Evolutionary conservation across 2,329 filamentous ascomycete genomes (phyloP), one percentile per base, ranked within the genome.

Genomic region (Talaromyces islandicus): DNA sequence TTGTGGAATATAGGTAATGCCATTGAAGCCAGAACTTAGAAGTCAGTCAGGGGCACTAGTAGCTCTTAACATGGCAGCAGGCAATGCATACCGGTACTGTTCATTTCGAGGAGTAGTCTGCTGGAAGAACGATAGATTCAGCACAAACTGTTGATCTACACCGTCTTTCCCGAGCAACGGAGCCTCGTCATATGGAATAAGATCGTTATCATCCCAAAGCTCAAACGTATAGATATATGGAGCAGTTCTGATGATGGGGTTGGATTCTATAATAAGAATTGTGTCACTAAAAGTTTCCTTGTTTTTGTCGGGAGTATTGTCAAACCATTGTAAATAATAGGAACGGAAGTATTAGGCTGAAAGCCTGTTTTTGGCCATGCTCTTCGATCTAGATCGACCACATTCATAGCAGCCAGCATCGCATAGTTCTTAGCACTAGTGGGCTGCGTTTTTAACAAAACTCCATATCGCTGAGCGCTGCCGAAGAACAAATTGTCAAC

Each of bases 401-500:
- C 19, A 21, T 46, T 46, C 41, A 46, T 46, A 11, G n/a, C 41
- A 12, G 7, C 51, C n/a, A 53, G 30, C 25, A 53, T 53, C 4
- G 51, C 51, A 30, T 53, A 53, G 51, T 53, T 53, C 27, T 29
- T 29, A 29, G 25, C 10, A 19, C 4, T 14, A 30, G 51, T 53
- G n/a, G 51, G 51, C 1, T 17, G 11, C 17, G 51, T 53, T 30
- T 29, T n/a, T n/a, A 53, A 21, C 2, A 84, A 67, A 4, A 83
- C 70, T 7, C 74, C 73, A 65, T 80, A 81, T 10, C 89, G 82
- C 72, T 91, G 89, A 0, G 86, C 88, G 12, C 86, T 82, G 14
- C 84, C 77, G 7, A 92, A 66, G 65, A 90, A 90, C 10, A 91
- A 79, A 78, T 83, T 83, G 24, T 83, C 77, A 0, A 87, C 83